Base-by-base conservation (phyloP, 495 filamentous ascomycete genomes). In the Lentithecium fluviatile region DNA sequence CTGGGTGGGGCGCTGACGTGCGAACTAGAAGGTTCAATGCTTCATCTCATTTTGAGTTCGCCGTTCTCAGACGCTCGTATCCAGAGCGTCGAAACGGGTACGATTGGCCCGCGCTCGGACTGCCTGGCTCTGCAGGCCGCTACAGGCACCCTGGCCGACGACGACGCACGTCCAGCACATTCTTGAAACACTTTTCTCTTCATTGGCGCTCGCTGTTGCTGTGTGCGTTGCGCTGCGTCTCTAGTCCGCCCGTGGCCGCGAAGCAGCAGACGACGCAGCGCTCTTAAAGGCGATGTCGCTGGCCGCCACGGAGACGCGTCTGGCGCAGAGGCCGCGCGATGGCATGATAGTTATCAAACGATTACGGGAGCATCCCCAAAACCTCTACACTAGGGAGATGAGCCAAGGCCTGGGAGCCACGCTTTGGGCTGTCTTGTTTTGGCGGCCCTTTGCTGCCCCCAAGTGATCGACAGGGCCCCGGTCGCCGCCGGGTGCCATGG, bases 131-230 rank as follows among this genome's bases (percentile, higher is more conserved):
- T 36, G n/a, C 23, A 47, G 51, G 56, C 56, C 10, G 46, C 52
- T 63, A 52, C 60, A 63, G 52, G 60, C 11, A 26, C 25, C 40
- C 45, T 6, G 19, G 29, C 45, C 26, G 34, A 13, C 40, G 45
- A 34, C 45, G 29, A 45, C 56, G 60, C 60, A 63, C 29, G 53
- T 42, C 52, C 20, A 51, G 21, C 60, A 63, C 52, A 56, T 23
- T 55, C 37, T 45, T 57, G 60, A 63, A 57, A 63, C 60, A 20
- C 60, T n/a, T n/a, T n/a, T n/a, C n/a, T n/a, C n/a, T 45, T 52
- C 46, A 56, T 55, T 63, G 49, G 58, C 45, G 12, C 21, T 15
- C n/a, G 23, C 45, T 15, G 40, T n/a, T n/a, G n/a, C 43, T n/a
- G 43, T 17, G 20, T 6, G 43, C 20, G 6, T 19, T 6, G 43